phyloP scores from a whole-genome alignment of 1,284 basidiomycete genomes.

The Sphagnurus paluster region DNA sequence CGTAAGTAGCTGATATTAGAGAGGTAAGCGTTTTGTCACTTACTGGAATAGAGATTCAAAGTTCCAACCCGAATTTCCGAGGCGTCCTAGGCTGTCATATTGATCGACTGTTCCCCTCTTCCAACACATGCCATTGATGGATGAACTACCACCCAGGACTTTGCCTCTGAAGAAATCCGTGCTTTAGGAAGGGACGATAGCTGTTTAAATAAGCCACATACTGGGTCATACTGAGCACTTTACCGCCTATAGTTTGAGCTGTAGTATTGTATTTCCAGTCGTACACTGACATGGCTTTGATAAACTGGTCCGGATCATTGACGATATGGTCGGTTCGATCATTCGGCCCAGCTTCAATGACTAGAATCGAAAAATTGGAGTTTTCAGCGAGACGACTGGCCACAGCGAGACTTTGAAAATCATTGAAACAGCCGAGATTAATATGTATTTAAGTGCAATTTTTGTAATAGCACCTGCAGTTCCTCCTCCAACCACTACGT shows the following conservation, averaged over 20 bases:
- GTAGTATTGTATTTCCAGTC: conserved; percentile 19
- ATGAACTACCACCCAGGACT: conserved; percentile 19
- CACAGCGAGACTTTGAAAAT: conserved; percentile 20
- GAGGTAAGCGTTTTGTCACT: too few species aligned
- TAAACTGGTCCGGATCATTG: conserved; percentile 14
- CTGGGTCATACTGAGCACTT: conserved; percentile 9
- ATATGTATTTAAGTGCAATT: not conserved
- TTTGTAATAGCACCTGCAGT: conserved; percentile 14
- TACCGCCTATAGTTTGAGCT: conserved; percentile 11
- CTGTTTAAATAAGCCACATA: too few species aligned
- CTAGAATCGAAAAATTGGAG: conserved; percentile 17
- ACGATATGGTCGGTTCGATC: conserved; percentile 14
- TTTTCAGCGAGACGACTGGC: conserved; percentile 28
- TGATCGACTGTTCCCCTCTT: conserved; percentile 20
- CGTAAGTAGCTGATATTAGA: not conserved
- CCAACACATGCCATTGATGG: conserved; percentile 21
- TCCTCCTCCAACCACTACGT: conserved; percentile 20
- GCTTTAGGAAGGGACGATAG: too few species aligned
- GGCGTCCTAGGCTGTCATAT: conserved; percentile 17
- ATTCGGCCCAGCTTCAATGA: conserved; percentile 27
- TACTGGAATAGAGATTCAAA: conserved; percentile 12
- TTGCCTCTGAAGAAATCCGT: conserved; percentile 19
- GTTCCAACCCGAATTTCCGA: conserved; percentile 21
- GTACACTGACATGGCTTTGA: not conserved
- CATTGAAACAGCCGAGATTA: not conserved